These are phyloP conservation scores for Starmerella khaoyaiensis DNA, from an alignment of 805 yeast genomes.

Conservation along the genomic window DNA sequence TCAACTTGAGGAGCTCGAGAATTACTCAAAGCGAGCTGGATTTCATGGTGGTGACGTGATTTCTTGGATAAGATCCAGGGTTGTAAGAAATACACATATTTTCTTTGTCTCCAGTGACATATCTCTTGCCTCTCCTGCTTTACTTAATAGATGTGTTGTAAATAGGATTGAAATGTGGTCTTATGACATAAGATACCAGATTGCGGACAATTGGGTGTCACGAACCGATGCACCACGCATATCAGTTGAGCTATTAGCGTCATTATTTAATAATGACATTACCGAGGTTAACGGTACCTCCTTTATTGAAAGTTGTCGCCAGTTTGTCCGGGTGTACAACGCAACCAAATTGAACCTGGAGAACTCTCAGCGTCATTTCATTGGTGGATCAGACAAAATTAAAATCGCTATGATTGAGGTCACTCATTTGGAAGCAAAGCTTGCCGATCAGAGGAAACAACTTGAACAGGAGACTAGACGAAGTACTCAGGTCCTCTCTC, in stretches of 20 bases:
- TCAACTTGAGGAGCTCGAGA: slow-evolving; percentile 11
- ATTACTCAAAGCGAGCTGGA: slow-evolving; percentile 7
- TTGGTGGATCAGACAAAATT: slow-evolving; percentile 59
- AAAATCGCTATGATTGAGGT: slow-evolving; percentile 68
- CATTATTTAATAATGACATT: neutral
- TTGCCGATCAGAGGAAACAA: slow-evolving; percentile 40
- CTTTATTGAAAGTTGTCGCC: slow-evolving; percentile 15
- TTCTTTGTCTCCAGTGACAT: slow-evolving; percentile 53
- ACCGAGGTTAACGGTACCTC: neutral
- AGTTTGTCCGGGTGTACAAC: slow-evolving; percentile 29
- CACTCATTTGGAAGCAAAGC: slow-evolving; percentile 39
- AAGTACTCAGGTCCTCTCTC: slow-evolving; percentile 58
- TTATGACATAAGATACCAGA: slow-evolving; percentile 5
- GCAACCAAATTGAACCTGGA: slow-evolving; percentile 40
- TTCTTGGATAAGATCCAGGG: slow-evolving; percentile 57
- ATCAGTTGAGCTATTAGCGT: slow-evolving; percentile 27
- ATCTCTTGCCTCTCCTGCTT: slow-evolving; percentile 61
- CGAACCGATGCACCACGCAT: slow-evolving; percentile 8
- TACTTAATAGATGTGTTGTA: slow-evolving; percentile 77
- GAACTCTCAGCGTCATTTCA: slow-evolving; percentile 56
- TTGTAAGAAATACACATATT: slow-evolving; percentile 65
- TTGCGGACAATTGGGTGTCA: slow-evolving; percentile 15
- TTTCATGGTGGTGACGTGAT: slow-evolving; percentile 41
- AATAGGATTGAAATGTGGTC: slow-evolving; percentile 88
- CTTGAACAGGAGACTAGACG: slow-evolving; percentile 48